Conservation (phyloP, 108 stramenopile species). For the Epithemia pelagica region DNA sequence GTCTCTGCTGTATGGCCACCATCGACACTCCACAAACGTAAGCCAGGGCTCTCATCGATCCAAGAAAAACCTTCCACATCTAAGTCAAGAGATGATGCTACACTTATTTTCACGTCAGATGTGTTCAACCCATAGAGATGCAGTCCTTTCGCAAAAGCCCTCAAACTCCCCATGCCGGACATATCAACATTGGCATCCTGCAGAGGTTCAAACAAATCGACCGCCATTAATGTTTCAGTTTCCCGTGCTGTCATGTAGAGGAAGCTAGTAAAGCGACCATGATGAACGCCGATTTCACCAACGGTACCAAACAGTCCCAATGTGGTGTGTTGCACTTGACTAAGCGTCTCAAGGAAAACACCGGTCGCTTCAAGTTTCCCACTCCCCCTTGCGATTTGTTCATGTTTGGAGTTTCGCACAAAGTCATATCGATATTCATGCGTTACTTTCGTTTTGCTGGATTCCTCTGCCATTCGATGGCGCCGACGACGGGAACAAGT, state of each 20-base stretch:
- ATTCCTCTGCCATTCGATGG: not conserved
- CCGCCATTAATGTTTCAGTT: conserved; percentile 1
- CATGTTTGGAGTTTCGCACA: not conserved
- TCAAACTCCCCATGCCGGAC: not conserved
- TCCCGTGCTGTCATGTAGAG: conserved; percentile 9
- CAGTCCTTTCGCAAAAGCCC: conserved; percentile 1
- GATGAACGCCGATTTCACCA: conserved; percentile 10
- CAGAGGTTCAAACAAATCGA: conserved; percentile 6
- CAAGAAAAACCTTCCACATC: not conserved
- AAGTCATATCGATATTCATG: not conserved
- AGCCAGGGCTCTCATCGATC: not conserved
- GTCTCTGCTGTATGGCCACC: not conserved
- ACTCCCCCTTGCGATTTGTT: conserved; percentile 1
- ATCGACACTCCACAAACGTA: conserved; percentile 8
- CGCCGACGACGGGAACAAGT: not conserved
- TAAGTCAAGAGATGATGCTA: not conserved
- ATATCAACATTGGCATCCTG: conserved; percentile 8
- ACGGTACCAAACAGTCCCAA: conserved; percentile 6
- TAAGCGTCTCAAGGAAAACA: not conserved
- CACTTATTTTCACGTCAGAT: not conserved
- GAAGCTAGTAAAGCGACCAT: conserved; percentile 5
- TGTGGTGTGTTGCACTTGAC: not conserved
- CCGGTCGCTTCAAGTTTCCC: not conserved
- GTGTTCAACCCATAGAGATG: not conserved
- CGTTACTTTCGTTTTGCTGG: not conserved